phyloP scores from a whole-genome alignment of 179 eudicot genomes.

The Beta lomatogona region DNA sequence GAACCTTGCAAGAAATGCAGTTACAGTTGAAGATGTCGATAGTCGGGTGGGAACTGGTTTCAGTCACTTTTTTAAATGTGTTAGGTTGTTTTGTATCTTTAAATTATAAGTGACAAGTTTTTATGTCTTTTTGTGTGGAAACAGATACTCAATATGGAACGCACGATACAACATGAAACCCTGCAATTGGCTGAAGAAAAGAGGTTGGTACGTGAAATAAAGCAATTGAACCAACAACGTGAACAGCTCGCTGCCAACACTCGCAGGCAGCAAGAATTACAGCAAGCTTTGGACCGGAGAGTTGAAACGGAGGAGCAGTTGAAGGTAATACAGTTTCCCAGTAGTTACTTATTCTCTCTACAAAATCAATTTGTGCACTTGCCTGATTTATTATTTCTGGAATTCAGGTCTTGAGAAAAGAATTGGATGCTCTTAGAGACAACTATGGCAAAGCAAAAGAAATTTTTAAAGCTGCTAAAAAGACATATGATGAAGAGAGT shows the following conservation, averaged over 20 bases:
- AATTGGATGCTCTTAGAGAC: conserved; percentile 59
- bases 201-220: conserved; percentile 77
- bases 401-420: conserved; percentile 69
- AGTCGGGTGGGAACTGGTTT: conserved; percentile 46
- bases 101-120: background rate
- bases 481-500: conserved; percentile 53
- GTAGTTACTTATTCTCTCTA: background rate
- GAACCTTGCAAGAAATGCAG: conserved; percentile 70
- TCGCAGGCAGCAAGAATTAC: conserved; percentile 66
- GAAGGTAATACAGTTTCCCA: conserved; percentile 52
- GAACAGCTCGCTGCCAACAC: conserved; percentile 58
- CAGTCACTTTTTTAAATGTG: conserved; percentile 2
- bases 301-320: conserved; percentile 60
- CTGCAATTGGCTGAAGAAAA: conserved; percentile 74
- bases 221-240: conserved; percentile 67
- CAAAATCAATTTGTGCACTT: background rate
- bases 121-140: conserved; percentile 15
- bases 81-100: conserved; percentile 4
- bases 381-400: background rate
- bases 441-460: conserved; percentile 56
- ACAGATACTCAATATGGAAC: conserved; percentile 72
- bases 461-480: conserved; percentile 39
- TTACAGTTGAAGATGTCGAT: conserved; percentile 69
- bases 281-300: conserved; percentile 65
- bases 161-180: conserved; percentile 81